These are phyloP conservation scores for Chenopodium berlandieri DNA, from an alignment of 148 eudicot genomes.

Conservation along the genomic window DNA sequence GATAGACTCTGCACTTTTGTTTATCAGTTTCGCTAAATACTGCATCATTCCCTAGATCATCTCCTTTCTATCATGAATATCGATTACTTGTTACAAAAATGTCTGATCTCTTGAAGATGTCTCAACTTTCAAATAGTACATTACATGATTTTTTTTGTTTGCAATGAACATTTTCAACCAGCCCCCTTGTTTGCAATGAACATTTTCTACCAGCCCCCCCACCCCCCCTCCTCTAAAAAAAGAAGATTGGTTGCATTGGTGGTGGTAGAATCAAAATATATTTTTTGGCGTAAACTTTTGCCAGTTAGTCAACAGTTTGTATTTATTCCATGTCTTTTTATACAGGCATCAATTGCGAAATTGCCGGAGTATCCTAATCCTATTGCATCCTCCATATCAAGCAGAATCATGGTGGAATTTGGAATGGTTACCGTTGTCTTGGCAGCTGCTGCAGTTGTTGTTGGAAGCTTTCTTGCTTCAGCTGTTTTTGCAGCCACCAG, in stretches of 20 bases:
- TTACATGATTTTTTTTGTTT: not conserved
- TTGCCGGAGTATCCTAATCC: conserved; percentile 73
- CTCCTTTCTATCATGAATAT: not conserved
- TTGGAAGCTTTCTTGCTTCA: conserved; percentile 79
- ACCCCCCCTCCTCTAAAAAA: not conserved
- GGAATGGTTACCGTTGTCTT: conserved; percentile 67
- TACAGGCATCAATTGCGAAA: conserved; percentile 76
- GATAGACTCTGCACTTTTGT: not conserved
- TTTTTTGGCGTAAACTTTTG: not conserved
- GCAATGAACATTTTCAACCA: not conserved
- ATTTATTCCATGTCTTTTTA: conserved; percentile 15
- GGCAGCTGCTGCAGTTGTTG: conserved; percentile 73
- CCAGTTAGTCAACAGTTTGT: not conserved
- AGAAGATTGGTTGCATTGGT: not conserved
- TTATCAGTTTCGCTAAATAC: not conserved
- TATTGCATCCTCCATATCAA: conserved; percentile 84
- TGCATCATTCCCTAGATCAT: not conserved
- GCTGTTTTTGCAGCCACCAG: conserved; percentile 73
- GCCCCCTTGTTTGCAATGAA: too few species aligned
- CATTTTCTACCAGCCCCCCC: too few species aligned
- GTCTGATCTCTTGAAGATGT: not conserved
- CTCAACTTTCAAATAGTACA: not conserved
- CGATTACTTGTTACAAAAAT: not conserved
- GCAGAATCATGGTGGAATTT: conserved; percentile 82
- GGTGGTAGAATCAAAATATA: not conserved